Base-by-base conservation (phyloP, 1,284 basidiomycete species). In the Earliella scabrosa region DNA sequence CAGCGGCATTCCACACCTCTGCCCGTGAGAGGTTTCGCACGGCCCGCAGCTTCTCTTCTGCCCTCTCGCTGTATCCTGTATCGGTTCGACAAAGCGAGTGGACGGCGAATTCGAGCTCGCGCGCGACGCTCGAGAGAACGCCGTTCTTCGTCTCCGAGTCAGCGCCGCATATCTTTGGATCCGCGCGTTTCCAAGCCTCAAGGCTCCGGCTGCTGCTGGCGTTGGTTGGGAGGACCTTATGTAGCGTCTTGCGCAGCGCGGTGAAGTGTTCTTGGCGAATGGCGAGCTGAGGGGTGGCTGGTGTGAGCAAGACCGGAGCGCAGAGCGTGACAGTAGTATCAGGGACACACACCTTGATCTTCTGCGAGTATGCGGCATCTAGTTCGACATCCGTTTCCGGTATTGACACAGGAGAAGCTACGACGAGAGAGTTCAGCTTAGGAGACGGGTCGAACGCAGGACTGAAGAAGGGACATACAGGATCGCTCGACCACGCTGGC, bases 311-410 rank as follows among this genome's bases (percentile, higher is more conserved):
- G 24, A 49, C 20, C 23, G 39, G 24, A 18, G 50, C 39, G 20
- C 34, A 38, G 10, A 31, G 8, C 45, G n/a, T 47, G 6, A 45
- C 13, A 20, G 32, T 8, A 9, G 26, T 2, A 27, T 11, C 0
- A 9, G 27, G 5, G 20, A 10, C 4, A 70, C 77, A 46, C 59
- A 89, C 86, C 0, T 81, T 77, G 14, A 88, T 75, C 70, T 90
- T 90, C 49, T 75, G 75, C 6, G 88, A 90, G 63, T 77, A 82
- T 2, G 77, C 73, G n/a, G 73, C 77, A 35, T 87, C 84, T 11
- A 87, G 73, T 32, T 81, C 74, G 18, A 84, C 66, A 16, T 75
- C 66, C 2, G 80, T 71, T 11, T 80, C 75, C 0, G 78, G 75
- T 2, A 82, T 59, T 2, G 73, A 64, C 5, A 73, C 35, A 2